These are phyloP conservation scores for Apiotrichum sp. DNA, from an alignment of 1,284 basidiomycete genomes.

Conservation along the genomic window DNA sequence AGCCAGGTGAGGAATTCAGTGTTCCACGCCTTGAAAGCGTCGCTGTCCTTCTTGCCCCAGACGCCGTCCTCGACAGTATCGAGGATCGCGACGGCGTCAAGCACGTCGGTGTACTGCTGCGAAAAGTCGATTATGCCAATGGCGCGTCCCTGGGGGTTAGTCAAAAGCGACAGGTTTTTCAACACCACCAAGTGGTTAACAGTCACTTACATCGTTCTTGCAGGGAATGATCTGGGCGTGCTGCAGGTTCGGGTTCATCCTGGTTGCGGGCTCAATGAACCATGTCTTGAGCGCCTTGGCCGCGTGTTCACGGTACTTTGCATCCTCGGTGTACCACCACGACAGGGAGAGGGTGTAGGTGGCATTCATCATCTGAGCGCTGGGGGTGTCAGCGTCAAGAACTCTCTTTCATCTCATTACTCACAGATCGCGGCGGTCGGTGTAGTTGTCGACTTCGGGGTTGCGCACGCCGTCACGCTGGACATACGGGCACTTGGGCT, in stretches of 20 bases:
- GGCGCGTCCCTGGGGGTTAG: neutral
- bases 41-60: slow-evolving; percentile 1
- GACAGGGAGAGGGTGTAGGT: slow-evolving; percentile 6
- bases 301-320: slow-evolving; percentile 5
- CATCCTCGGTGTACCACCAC: slow-evolving; percentile 13
- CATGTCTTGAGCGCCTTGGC: slow-evolving; percentile 2
- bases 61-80: neutral
- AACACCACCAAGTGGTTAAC: too few species aligned
- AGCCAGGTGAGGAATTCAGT: slow-evolving; percentile 8
- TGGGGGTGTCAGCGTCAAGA: neutral
- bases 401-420: neutral
- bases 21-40: slow-evolving; percentile 11
- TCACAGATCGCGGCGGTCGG: slow-evolving; percentile 8
- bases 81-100: slow-evolving; percentile 9
- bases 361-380: slow-evolving; percentile 8
- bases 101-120: slow-evolving; percentile 11
- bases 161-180: too few species aligned
- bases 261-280: slow-evolving; percentile 4
- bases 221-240: slow-evolving; percentile 12
- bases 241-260: slow-evolving; percentile 8
- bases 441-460: slow-evolving; percentile 12
- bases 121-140: slow-evolving; percentile 16
- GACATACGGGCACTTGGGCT: slow-evolving; percentile 7
- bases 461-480: slow-evolving; percentile 11
- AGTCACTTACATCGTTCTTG: neutral